phyloP scores from a whole-genome alignment of 345 rosid genomes.

The Boechera stricta region DNA sequence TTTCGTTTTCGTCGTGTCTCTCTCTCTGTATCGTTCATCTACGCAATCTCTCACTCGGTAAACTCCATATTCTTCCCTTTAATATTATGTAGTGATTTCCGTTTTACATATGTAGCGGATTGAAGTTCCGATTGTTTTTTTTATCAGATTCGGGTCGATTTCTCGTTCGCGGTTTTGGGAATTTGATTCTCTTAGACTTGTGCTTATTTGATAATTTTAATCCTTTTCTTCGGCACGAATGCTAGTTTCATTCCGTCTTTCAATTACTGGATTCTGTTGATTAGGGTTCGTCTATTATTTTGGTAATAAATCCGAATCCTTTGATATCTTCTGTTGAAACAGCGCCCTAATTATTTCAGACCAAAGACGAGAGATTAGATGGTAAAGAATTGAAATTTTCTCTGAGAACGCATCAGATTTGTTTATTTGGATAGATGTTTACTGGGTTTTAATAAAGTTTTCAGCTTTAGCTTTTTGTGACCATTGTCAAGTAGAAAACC shows the following conservation, averaged over 20 bases:
- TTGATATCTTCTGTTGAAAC: neutral
- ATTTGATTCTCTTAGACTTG: neutral
- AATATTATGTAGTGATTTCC: neutral
- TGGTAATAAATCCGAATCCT: neutral
- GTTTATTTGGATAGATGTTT: neutral
- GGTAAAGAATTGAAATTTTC: neutral
- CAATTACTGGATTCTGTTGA: neutral
- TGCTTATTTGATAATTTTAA: neutral
- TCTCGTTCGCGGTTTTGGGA: neutral
- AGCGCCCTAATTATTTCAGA: neutral
- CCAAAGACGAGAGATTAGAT: neutral
- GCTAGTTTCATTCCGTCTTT: neutral
- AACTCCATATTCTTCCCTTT: neutral
- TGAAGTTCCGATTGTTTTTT: no score
- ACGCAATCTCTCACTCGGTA: neutral
- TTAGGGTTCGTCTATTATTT: neutral
- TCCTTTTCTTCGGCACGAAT: neutral
- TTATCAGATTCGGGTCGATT: no score
- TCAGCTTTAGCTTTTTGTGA: neutral
- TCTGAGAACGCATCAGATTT: neutral
- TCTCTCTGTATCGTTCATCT: neutral
- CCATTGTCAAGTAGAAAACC: slow-evolving; percentile 10
- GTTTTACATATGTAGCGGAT: neutral
- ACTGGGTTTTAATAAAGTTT: neutral
- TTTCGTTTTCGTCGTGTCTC: no score